Conservation (phyloP, 2,329 filamentous ascomycete species). For the Botryosphaeria dothidea region DNA sequence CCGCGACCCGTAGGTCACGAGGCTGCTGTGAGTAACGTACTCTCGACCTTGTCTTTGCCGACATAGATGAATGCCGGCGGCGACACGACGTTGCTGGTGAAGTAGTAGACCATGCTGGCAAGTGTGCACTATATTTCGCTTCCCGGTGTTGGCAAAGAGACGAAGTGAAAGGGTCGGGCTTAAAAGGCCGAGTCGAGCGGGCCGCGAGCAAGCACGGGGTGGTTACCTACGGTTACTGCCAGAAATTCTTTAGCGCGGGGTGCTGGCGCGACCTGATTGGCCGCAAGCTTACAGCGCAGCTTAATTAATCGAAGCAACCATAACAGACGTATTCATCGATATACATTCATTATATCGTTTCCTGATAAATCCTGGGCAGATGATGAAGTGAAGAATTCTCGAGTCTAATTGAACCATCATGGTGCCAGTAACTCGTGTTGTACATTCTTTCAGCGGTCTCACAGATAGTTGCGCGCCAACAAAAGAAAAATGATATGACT, state of each 20-base stretch:
- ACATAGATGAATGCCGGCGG: constrained; percentile 90
- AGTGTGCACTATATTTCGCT: background rate
- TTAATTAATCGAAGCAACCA: background rate
- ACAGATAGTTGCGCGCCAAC: constrained; percentile 7
- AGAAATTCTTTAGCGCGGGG: constrained; percentile 12
- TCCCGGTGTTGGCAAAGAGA: background rate
- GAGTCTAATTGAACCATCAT: constrained; percentile 1
- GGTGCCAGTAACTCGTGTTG: background rate
- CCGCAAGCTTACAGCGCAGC: background rate
- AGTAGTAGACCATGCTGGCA: constrained; percentile 85
- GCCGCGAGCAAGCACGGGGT: background rate
- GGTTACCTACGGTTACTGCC: constrained; percentile 11
- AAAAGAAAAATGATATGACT: constrained; percentile 19
- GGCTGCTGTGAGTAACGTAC: constrained; percentile 53
- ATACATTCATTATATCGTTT: too few species aligned
- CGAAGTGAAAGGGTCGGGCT: background rate
- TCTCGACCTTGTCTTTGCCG: constrained; percentile 98
- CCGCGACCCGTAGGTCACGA: background rate
- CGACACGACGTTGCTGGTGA: constrained; percentile 79
- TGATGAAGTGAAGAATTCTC: background rate
- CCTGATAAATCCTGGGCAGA: background rate
- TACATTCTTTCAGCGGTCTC: constrained; percentile 15
- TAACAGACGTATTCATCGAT: too few species aligned
- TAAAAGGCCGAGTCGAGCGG: background rate
- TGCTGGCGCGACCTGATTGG: constrained; percentile 8